Conservation (phyloP, 2,329 filamentous ascomycete species). For the Alternaria brassicicola region DNA sequence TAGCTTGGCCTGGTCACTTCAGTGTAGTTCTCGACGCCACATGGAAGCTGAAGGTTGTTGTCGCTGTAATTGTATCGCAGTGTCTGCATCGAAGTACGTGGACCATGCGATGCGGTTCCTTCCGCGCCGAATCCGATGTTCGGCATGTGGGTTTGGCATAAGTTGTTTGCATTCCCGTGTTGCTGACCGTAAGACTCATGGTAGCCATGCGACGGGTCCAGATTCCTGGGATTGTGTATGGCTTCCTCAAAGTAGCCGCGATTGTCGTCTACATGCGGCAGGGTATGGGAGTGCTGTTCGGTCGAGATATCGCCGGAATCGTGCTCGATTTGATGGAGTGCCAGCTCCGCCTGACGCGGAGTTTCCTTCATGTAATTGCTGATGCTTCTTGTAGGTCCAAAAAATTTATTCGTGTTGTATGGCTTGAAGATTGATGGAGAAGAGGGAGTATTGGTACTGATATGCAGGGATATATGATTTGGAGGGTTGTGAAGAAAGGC, state of each 20-base stretch:
- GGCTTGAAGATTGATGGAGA: slow-evolving; percentile 1
- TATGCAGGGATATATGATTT: not conserved
- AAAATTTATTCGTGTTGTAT: not conserved
- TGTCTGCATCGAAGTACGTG: not conserved
- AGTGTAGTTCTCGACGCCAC: slow-evolving; percentile 19
- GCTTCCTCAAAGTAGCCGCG: slow-evolving; percentile 5
- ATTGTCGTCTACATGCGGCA: not conserved
- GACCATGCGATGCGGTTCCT: slow-evolving; percentile 8
- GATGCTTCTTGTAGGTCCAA: not conserved
- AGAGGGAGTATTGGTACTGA: not conserved
- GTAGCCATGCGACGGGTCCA: slow-evolving; percentile 8
- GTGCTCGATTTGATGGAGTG: slow-evolving; percentile 1
- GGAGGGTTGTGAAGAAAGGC: slow-evolving; percentile 15
- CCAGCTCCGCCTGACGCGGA: slow-evolving; percentile 3
- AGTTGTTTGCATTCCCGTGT: slow-evolving; percentile 22
- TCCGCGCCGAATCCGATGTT: slow-evolving; percentile 9
- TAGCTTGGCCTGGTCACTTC: slow-evolving; percentile 15
- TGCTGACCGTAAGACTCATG: slow-evolving; percentile 1
- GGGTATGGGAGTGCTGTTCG: not conserved
- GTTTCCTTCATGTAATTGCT: slow-evolving; percentile 22
- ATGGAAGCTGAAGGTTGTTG: slow-evolving; percentile 10
- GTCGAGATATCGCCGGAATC: not conserved
- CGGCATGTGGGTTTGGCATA: slow-evolving; percentile 16
- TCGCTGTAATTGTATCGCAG: slow-evolving; percentile 11
- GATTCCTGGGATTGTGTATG: not conserved